A percentile compares a stretch with the other conserved stretches of the same genome.
Conservation (phyloP, 768 basidiomycete genomes). For the Serendipita sp. region DNA sequence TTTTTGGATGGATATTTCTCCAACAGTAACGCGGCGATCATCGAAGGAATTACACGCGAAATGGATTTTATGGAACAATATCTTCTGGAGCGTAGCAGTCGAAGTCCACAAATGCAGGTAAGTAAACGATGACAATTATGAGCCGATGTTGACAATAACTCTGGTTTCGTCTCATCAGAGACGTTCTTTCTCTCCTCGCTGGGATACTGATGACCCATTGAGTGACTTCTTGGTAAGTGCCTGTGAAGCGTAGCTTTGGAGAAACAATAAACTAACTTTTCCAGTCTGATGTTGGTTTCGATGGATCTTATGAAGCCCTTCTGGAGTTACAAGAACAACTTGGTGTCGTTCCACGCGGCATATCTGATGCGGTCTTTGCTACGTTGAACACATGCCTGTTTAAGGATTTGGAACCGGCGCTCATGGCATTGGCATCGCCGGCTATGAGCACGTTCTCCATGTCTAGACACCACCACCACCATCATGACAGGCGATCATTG, state of each 20-base stretch:
- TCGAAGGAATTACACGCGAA: not conserved
- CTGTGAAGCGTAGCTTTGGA: too few species aligned
- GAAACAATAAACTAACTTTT: too few species aligned
- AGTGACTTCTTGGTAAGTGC: not conserved
- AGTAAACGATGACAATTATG: not conserved
- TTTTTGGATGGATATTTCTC: not conserved
- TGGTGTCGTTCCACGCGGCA: slow-evolving; percentile 1
- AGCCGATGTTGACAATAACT: not conserved
- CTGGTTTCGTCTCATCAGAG: not conserved
- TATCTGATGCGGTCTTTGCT: not conserved
- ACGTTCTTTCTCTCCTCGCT: not conserved
- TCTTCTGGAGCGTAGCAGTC: not conserved
- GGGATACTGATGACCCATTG: slow-evolving; percentile 3
- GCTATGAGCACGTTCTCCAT: not conserved
- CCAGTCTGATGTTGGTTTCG: slow-evolving; percentile 5
- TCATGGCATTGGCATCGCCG: not conserved
- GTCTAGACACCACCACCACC: not conserved
- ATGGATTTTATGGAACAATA: slow-evolving; percentile 2
- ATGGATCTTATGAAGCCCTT: slow-evolving; percentile 4
- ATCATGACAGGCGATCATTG: not conserved
- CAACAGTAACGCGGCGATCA: not conserved
- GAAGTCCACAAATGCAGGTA: not conserved
- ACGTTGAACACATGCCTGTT: not conserved
- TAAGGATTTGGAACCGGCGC: not conserved
- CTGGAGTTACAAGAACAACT: not conserved